Evolutionary conservation across 345 rosid genomes (phyloP).

Genomic region (Garcia nutans): DNA sequence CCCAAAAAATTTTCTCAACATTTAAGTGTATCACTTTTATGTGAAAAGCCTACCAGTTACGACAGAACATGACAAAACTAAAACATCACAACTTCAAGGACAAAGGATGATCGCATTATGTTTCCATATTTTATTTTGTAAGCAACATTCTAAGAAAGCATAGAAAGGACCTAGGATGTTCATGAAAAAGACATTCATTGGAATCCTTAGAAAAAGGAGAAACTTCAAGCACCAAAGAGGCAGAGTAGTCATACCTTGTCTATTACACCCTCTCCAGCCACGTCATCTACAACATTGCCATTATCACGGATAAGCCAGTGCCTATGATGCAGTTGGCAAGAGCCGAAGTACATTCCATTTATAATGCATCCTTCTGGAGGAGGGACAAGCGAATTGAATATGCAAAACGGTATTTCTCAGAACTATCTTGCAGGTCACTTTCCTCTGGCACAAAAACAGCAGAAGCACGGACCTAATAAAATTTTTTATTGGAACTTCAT

Average conservation of each 20-base stretch:
- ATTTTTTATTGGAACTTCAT: neutral
- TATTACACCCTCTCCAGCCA: slow-evolving; percentile 63
- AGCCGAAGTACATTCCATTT: slow-evolving; percentile 51
- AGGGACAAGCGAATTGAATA: slow-evolving; percentile 90
- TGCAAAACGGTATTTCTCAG: slow-evolving; percentile 45
- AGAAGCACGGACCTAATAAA: slow-evolving; percentile 67
- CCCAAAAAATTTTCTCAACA: neutral
- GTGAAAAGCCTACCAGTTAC: neutral
- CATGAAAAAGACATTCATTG: neutral
- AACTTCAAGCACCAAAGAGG: neutral
- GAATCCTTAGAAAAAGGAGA: neutral
- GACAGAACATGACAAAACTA: neutral
- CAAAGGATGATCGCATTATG: neutral
- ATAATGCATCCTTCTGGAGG: slow-evolving; percentile 63
- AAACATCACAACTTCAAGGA: neutral
- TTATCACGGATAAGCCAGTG: slow-evolving; percentile 64
- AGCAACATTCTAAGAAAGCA: neutral
- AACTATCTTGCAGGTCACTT: slow-evolving; percentile 31
- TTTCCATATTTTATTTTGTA: neutral
- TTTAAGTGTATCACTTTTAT: neutral
- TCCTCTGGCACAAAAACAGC: slow-evolving; percentile 76
- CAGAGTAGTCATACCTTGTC: slow-evolving; percentile 50
- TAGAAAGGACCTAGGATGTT: neutral
- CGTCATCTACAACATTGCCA: slow-evolving; percentile 40
- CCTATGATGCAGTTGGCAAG: slow-evolving; percentile 69